These are phyloP conservation scores for Backusella psychrophila DNA, from an alignment of 192 early-diverging fungal genomes.

Conservation along the genomic window DNA sequence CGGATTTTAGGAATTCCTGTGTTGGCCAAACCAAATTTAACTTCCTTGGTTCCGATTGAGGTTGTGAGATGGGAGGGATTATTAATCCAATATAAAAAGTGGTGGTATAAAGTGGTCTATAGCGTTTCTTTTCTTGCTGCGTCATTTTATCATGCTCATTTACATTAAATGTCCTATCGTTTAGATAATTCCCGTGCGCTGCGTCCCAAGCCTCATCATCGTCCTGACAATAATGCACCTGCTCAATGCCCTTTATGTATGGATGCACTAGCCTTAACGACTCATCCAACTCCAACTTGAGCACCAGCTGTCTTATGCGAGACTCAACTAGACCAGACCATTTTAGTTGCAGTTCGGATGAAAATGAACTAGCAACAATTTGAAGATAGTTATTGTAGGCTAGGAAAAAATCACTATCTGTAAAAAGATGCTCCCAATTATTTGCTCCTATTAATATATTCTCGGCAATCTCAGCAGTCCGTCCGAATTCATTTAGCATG, in stretches of 20 bases:
- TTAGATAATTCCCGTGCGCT: constrained; percentile 61
- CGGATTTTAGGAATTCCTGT: constrained; percentile 76
- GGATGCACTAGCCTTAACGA: constrained; percentile 79
- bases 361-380: constrained; percentile 78
- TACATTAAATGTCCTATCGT: constrained; percentile 28
- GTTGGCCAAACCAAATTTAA: constrained; percentile 82
- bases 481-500: constrained; percentile 82
- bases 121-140: constrained; percentile 7
- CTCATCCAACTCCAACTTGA: constrained; percentile 78
- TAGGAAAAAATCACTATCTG: constrained; percentile 82
- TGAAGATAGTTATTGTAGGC: constrained; percentile 89
- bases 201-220: constrained; percentile 69
- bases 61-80: constrained; percentile 52
- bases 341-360: constrained; percentile 68
- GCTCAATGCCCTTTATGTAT: constrained; percentile 85
- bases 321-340: constrained; percentile 95
- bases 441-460: constrained; percentile 70
- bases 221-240: constrained; percentile 56
- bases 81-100: constrained; percentile 89
- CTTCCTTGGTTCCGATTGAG: constrained; percentile 49
- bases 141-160: constrained; percentile 10
- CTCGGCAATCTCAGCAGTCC: constrained; percentile 75
- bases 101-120: constrained; percentile 63
- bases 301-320: constrained; percentile 81
- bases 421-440: constrained; percentile 83